These are phyloP conservation scores for Ophiostoma perfectum DNA, from an alignment of 2,329 filamentous ascomycete species.

Conservation along the genomic window DNA sequence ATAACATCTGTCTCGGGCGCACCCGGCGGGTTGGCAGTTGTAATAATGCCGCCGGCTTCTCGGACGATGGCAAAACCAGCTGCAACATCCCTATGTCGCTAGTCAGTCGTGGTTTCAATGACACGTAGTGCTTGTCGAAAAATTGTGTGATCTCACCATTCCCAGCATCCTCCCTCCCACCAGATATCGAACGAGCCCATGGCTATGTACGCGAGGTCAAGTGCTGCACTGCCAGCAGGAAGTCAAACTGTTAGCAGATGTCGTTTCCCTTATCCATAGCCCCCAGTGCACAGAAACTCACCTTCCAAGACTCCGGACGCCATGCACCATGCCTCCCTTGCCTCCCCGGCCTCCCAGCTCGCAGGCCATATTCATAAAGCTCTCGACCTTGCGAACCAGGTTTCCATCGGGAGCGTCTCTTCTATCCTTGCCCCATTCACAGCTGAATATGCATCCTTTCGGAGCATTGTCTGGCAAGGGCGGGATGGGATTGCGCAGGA, in stretches of 20 bases:
- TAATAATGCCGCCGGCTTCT: constrained; percentile 69
- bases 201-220: constrained; percentile 69
- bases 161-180: constrained; percentile 80
- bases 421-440: constrained; percentile 76
- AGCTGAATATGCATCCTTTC: constrained; percentile 64
- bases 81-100: constrained; percentile 52
- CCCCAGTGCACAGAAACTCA: not conserved
- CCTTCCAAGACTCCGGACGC: constrained; percentile 60
- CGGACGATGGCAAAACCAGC: constrained; percentile 67
- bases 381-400: constrained; percentile 65
- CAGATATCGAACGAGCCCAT: constrained; percentile 74
- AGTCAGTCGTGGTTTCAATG: not conserved
- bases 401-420: constrained; percentile 62
- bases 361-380: constrained; percentile 68
- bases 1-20: not conserved
- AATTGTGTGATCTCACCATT: constrained; percentile 46
- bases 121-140: not conserved
- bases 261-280: no score
- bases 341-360: constrained; percentile 58
- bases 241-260: not conserved
- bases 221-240: constrained; percentile 50
- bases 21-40: constrained; percentile 61
- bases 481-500: constrained; percentile 54
- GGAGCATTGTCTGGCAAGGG: constrained; percentile 60
- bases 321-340: constrained; percentile 73